These are phyloP conservation scores for Polygonum maritimum DNA, from an alignment of 148 eudicot genomes.

Conservation along the genomic window DNA sequence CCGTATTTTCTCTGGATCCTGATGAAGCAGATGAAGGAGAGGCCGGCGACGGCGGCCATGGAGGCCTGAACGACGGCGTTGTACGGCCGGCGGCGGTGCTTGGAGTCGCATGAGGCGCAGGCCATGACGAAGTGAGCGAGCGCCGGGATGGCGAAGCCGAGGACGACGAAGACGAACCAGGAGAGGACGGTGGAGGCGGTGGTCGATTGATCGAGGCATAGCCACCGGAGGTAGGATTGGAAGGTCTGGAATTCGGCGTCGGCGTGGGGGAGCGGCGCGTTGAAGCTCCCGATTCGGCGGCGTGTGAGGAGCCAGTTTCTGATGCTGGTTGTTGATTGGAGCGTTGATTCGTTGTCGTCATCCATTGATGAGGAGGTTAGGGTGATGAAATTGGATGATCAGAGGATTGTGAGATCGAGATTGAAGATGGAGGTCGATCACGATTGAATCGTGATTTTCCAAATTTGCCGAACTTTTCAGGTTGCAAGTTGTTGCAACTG, in stretches of 20 bases:
- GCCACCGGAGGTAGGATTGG: conserved; percentile 41
- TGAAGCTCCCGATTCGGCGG: not conserved
- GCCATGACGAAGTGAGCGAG: conserved; percentile 42
- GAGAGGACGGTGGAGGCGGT: conserved; percentile 44
- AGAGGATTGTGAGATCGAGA: not conserved
- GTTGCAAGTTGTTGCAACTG: not conserved
- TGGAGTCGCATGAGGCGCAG: conserved; percentile 43
- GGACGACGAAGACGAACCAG: conserved; percentile 52
- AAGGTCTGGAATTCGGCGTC: conserved; percentile 30
- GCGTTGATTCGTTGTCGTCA: conserved; percentile 15
- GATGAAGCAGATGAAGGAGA: conserved; percentile 54
- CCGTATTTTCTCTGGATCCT: conserved; percentile 56
- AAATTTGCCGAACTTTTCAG: not conserved
- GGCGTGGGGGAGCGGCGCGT: not conserved
- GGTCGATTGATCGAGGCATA: conserved; percentile 62
- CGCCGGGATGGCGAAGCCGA: conserved; percentile 51
- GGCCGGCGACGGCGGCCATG: conserved; percentile 36
- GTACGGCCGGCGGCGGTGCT: conserved; percentile 52
- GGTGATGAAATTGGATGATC: not conserved
- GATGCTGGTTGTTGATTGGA: not conserved
- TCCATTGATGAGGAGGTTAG: not conserved
- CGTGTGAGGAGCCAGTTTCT: not conserved
- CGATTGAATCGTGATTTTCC: not conserved
- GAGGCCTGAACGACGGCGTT: conserved; percentile 64
- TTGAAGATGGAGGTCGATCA: not conserved